Base-by-base conservation (phyloP, 129 eudicot genomes). In the Ambrosia trifida region DNA sequence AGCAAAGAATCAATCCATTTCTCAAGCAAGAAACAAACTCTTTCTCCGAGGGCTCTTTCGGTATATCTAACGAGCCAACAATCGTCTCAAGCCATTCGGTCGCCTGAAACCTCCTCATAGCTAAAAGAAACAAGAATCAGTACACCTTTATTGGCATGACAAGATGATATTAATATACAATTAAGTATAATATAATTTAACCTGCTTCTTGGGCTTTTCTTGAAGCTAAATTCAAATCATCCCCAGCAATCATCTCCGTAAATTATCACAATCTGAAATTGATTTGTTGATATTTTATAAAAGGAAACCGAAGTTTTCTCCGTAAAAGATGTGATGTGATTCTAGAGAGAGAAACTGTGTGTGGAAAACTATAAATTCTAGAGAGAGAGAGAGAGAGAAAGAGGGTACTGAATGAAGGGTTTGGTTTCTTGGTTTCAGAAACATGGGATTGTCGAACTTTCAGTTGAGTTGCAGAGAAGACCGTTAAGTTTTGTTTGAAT, bases 171-270 rank as follows among this genome's bases (percentile, higher is more conserved):
- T 5, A 12, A 10, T 35, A 61, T 17, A 6, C 2, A 4, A 49
- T 11, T 57, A 60, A 58, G 16, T 24, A 11, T 8, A 11, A 66
- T 3, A 5, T 53, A 45, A 66, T 3, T 5, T 53, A 45, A 87
- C 96, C 97, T 74, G 97, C 94, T 84, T 95, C 97, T 79, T 90
- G 97, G 12, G 94, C 91, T 76, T 85, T 95, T 83, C 99, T 95
- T 81, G 94, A 88, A 78, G 91, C 97, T 79, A 83, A 76, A 74
- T 90, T 84, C 38, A 83, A 77, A 52, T 83, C 96, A 44, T 84
- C 82, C 61, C 73, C 76, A 18, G 76, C 83, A 81, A 72, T 69
- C 81, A 72, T 82, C 87, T 83, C 97, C 98, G 85, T 94, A 59
- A 62, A 84, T 24, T 24, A 0, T 24, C 38, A 73, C 72, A 57